phyloP scores from a whole-genome alignment of 2,329 filamentous ascomycete species.

The Dactylellina cionopaga region DNA sequence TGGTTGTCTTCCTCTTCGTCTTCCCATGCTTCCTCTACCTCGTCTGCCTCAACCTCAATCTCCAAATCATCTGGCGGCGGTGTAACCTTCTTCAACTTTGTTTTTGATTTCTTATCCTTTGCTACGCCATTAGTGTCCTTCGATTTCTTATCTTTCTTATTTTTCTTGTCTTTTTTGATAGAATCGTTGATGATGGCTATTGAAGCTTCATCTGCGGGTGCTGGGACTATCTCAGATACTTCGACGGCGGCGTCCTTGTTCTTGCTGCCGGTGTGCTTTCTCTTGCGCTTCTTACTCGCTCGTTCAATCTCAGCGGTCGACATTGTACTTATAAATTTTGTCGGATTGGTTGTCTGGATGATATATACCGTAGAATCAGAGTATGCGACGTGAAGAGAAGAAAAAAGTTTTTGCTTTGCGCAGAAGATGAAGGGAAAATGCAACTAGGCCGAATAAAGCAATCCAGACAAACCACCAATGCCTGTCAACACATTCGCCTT shows the following conservation, averaged over 20 bases:
- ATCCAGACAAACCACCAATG: constrained; percentile 20
- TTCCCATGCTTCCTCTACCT: constrained; percentile 14
- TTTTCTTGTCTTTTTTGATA: background rate
- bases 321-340: constrained; percentile 18
- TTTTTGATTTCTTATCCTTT: constrained; percentile 23
- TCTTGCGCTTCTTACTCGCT: constrained; percentile 51
- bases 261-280: constrained; percentile 47
- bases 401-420: constrained; percentile 38
- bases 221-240: background rate
- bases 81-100: background rate
- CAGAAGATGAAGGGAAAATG: background rate
- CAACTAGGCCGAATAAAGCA: constrained; percentile 24
- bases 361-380: constrained; percentile 9
- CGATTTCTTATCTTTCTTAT: constrained; percentile 37
- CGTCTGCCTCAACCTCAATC: background rate
- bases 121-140: constrained; percentile 12
- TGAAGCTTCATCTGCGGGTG: background rate
- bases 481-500: constrained; percentile 37
- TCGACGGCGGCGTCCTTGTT: constrained; percentile 11
- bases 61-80: background rate
- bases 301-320: constrained; percentile 42
- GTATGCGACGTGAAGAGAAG: constrained; percentile 9
- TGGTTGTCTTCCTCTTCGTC: constrained; percentile 23
- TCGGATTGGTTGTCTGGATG: background rate
- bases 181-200: background rate